Evolutionary conservation across 2,329 filamentous ascomycete genomes (phyloP).

Genomic region (Colletotrichum camelliae): DNA sequence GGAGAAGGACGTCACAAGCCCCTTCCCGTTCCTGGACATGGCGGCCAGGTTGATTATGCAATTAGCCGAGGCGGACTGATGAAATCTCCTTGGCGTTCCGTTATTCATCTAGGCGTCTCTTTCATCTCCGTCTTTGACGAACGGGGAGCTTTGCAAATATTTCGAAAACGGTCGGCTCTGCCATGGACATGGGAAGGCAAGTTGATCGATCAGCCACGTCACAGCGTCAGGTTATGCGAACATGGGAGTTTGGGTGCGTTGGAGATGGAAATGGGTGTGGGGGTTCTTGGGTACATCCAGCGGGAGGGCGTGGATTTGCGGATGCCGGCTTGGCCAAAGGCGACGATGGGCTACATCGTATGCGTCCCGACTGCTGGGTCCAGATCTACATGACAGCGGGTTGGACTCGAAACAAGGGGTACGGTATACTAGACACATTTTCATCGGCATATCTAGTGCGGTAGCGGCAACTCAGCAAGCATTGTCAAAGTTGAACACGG

Average conservation of each 20-base stretch:
- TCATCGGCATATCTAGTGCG: neutral
- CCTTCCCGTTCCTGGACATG: conserved; percentile 95
- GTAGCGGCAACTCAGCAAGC: neutral
- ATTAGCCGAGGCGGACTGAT: conserved; percentile 78
- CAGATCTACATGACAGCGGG: neutral
- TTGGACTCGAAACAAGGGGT: conserved; percentile 2
- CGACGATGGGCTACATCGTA: neutral
- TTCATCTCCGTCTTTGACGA: neutral
- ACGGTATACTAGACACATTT: neutral
- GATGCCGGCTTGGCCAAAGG: neutral
- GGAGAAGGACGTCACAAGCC: conserved; percentile 94
- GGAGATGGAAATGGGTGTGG: neutral
- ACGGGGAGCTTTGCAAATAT: neutral
- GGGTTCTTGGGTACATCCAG: neutral
- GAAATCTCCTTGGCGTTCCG: neutral
- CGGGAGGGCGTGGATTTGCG: neutral
- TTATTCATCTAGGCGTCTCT: neutral
- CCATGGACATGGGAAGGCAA: neutral
- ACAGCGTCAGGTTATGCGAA: conserved; percentile 10
- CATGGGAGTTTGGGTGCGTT: conserved; percentile 15
- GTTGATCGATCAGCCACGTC: neutral
- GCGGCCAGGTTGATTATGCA: conserved; percentile 92
- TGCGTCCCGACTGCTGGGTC: neutral
- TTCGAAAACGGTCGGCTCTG: conserved; percentile 12
- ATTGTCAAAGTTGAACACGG: neutral